Evolutionary conservation across 345 rosid genomes (phyloP), one percentile per base, ranked within the genome.

Genomic region (Syzygium aqueum): DNA sequence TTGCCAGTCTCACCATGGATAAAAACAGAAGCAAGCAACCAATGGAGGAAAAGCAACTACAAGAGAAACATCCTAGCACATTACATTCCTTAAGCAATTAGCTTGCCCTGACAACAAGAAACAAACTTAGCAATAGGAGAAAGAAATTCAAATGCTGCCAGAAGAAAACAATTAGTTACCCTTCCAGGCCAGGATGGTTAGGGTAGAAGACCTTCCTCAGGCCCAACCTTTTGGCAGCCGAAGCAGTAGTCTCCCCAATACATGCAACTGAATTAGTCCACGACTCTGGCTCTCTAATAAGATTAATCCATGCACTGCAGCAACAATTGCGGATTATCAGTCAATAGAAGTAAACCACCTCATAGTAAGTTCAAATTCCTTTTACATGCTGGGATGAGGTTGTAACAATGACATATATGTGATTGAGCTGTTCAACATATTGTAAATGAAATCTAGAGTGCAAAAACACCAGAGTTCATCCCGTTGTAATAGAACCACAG

Each of bases 161-260:
- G 61, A 30, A 67, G 49, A 53, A 50, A 85, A 86, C 53, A 4
- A 87, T 84, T 30, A 80, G 57, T 89, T 95, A 97, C 99, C 99
- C 99, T 91, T 97, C 97, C 56, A 97, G 91, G 87, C 99, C 98
- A 80, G 99, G 99, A 57, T 91, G 91, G 23, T 87, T 91, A 51
- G 99, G 99, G 88, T 91, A 91, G 94, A 92, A 96, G 49, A 95
- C 96, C 86, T 92, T 93, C 91, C 88, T 90, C 87, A 96, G 89
- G 87, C 99, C 99, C 85, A 95, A 88, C 67, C 90, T 92, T 95
- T 89, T 94, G 78, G 99, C 98, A 89, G 95, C 98, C 28, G 92
- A 91, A 65, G 98, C 99, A 87, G 99, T 97, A 84, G 98, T 97
- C 93, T 97, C 99, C 65, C 99, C 99, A 50, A 97, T 96, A 87